phyloP scores from a whole-genome alignment of 179 eudicot genomes.

The Carnegiea gigantea region DNA sequence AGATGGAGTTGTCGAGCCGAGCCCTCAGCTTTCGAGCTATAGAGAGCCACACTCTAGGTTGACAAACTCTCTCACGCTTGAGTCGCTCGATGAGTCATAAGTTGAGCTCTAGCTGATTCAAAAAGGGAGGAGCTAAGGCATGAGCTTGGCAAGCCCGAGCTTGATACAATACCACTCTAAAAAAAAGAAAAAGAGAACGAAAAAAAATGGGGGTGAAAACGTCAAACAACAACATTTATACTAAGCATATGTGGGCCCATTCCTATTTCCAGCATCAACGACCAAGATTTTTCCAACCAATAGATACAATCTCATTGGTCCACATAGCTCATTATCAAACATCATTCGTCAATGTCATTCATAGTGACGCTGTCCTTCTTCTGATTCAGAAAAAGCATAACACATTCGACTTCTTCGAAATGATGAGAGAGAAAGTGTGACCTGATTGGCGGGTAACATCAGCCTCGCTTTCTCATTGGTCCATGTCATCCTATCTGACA shows the following conservation, averaged over 20 bases:
- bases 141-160: not conserved
- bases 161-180: not conserved
- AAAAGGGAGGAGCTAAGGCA: too few relatives aligned
- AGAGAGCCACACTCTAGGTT: too few relatives aligned
- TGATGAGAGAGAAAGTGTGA: not conserved
- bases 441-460: not conserved
- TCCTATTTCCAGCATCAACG: conserved; percentile 6
- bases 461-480: not conserved
- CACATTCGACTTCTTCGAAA: not conserved
- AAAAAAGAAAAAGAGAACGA: too few relatives aligned
- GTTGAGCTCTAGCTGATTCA: too few relatives aligned
- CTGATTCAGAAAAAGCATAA: not conserved
- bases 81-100: too few relatives aligned
- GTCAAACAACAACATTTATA: not conserved
- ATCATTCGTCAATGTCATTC: conserved; percentile 45
- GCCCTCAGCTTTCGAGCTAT: too few relatives aligned
- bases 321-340: not conserved
- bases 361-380: conserved; percentile 28
- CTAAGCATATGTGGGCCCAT: not conserved
- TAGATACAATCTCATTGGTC: conserved; percentile 22
- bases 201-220: not conserved
- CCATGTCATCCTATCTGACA: not conserved
- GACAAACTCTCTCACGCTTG: too few relatives aligned
- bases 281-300: conserved; percentile 26
- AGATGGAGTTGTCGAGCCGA: too few relatives aligned